A percentile compares a stretch with the other conserved stretches of the same genome.
Conservation (phyloP, 352 stramenopile genomes). For the Sclerospora graminicola region DNA sequence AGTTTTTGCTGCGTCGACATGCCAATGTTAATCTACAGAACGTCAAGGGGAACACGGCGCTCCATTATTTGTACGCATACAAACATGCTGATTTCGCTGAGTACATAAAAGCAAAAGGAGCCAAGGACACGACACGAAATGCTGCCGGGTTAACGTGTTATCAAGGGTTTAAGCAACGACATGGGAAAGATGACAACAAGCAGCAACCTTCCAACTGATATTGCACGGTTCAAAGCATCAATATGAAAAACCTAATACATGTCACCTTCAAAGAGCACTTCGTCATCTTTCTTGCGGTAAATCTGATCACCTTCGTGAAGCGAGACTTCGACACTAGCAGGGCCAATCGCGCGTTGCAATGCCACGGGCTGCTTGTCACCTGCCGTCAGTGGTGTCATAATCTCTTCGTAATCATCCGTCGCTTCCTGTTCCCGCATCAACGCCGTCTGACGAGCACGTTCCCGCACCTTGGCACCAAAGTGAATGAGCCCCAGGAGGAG, state of each 20-base stretch:
- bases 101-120: slow-evolving; percentile 91
- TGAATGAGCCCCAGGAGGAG: slow-evolving; percentile 76
- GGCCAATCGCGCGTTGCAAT: slow-evolving; percentile 55
- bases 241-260: slow-evolving; percentile 63
- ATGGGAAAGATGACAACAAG: slow-evolving; percentile 21
- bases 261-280: slow-evolving; percentile 83
- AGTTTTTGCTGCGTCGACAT: slow-evolving; percentile 88
- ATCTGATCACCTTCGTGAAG: slow-evolving; percentile 84
- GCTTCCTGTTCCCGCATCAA: slow-evolving; percentile 83
- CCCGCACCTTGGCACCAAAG: slow-evolving; percentile 73
- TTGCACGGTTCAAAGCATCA: slow-evolving; percentile 10
- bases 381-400: slow-evolving; percentile 82
- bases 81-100: slow-evolving; percentile 85
- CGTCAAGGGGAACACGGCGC: slow-evolving; percentile 92
- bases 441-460: slow-evolving; percentile 70
- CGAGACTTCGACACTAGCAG: slow-evolving; percentile 61
- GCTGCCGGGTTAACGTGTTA: no score
- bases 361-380: slow-evolving; percentile 52
- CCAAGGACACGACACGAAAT: slow-evolving; percentile 86
- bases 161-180: slow-evolving; percentile 48
- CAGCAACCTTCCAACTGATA: slow-evolving; percentile 10
- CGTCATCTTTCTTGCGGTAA: slow-evolving; percentile 74
- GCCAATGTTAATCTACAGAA: slow-evolving; percentile 93
- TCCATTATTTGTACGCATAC: slow-evolving; percentile 95
- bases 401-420: slow-evolving; percentile 85